Conservation (phyloP, 495 filamentous ascomycete genomes). For the Tuber umbilicatum region DNA sequence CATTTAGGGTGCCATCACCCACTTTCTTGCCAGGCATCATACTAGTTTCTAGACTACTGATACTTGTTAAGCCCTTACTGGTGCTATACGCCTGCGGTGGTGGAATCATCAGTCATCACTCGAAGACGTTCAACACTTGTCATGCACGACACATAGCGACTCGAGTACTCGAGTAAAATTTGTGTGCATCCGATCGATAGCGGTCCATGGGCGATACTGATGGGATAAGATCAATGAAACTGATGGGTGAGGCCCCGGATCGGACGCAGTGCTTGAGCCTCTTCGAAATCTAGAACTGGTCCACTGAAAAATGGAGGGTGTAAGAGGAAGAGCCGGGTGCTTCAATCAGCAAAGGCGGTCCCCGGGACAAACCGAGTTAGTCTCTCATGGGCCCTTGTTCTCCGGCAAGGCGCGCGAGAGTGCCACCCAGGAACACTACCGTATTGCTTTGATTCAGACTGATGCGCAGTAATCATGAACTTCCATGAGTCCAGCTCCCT, state of each 20-base stretch:
- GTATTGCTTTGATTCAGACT: not conserved
- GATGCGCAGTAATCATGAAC: not conserved
- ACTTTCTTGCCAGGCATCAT: not conserved
- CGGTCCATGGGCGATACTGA: not conserved
- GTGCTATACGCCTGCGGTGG: not conserved
- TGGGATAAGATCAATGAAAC: not conserved
- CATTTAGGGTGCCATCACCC: not conserved
- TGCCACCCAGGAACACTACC: not conserved
- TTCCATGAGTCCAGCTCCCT: not conserved
- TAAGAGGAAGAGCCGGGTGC: not conserved
- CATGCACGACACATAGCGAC: not conserved
- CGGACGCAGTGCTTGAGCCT: not conserved
- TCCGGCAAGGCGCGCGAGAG: not conserved
- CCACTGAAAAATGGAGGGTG: not conserved
- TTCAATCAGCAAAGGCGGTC: not conserved
- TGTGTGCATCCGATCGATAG: not conserved
- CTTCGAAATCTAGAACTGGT: not conserved
- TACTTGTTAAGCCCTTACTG: slow-evolving; percentile 4
- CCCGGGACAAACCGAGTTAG: not conserved
- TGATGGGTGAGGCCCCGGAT: not conserved
- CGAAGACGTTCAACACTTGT: not conserved
- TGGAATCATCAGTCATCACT: not conserved
- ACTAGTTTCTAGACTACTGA: not conserved
- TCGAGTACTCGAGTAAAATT: not conserved
- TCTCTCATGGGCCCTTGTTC: not conserved